These are phyloP conservation scores for Tricholoma saponaceum DNA, from an alignment of 768 basidiomycete genomes.

Conservation along the genomic window DNA sequence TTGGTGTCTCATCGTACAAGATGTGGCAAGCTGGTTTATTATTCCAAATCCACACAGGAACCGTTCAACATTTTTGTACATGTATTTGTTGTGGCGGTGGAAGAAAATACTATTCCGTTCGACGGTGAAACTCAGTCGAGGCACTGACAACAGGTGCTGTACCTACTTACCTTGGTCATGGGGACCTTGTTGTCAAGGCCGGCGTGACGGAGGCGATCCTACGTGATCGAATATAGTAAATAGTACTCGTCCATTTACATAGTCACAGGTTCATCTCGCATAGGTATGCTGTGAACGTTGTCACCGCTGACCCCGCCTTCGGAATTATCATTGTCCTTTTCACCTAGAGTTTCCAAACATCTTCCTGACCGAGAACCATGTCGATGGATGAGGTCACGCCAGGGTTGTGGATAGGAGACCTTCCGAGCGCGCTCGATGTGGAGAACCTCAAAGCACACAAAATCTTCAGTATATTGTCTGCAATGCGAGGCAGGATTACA, in stretches of 20 bases:
- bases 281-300: too few species aligned
- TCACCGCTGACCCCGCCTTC: too few species aligned
- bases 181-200: not conserved
- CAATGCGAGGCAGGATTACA: constrained; percentile 64
- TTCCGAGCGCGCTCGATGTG: constrained; percentile 63
- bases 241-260: not conserved
- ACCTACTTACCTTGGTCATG: too few species aligned
- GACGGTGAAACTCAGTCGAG: not conserved
- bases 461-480: constrained; percentile 73
- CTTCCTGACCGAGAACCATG: too few species aligned
- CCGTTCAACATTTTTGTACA: too few species aligned
- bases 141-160: too few species aligned
- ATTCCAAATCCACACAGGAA: too few species aligned
- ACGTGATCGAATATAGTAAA: too few species aligned
- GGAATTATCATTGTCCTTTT: too few species aligned
- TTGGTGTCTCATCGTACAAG: not conserved
- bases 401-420: constrained; percentile 82
- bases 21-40: not conserved
- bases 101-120: too few species aligned
- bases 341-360: too few species aligned
- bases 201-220: not conserved
- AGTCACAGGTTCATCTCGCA: not conserved
- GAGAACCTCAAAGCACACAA: constrained; percentile 59
- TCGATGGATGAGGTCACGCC: constrained; percentile 77
- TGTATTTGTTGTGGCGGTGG: too few species aligned